Conservation (phyloP, 768 basidiomycete species). For the Butyriboletus loyo region DNA sequence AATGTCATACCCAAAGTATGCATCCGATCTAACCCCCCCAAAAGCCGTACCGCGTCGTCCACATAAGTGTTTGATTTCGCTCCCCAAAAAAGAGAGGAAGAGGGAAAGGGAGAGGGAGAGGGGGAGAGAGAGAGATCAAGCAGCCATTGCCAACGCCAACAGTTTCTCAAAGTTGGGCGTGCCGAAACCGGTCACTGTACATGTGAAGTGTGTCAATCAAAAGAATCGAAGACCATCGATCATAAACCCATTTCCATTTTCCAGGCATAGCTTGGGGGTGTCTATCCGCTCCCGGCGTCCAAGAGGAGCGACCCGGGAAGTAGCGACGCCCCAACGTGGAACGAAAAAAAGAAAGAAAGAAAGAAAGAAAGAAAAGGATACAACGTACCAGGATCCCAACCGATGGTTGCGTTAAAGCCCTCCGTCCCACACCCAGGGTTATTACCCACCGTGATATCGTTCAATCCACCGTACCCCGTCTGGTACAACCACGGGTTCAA, state of each 20-base stretch:
- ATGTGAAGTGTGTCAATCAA: background rate
- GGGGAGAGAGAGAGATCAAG: background rate
- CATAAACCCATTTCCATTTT: background rate
- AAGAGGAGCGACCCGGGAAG: background rate
- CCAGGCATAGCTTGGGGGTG: background rate
- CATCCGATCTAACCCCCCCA: no score
- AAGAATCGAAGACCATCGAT: background rate
- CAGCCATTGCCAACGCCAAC: constrained; percentile 34
- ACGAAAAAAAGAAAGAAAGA: no score
- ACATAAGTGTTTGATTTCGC: no score
- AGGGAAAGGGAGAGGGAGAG: no score
- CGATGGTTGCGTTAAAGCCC: constrained; percentile 59
- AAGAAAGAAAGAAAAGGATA: background rate
- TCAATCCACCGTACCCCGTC: constrained; percentile 35
- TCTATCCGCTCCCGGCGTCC: background rate
- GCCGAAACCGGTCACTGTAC: constrained; percentile 53
- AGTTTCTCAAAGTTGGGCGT: constrained; percentile 52
- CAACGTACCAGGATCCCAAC: constrained; percentile 58
- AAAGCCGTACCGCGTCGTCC: no score
- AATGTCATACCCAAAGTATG: no score
- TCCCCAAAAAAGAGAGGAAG: no score
- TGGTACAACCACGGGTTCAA: constrained; percentile 62
- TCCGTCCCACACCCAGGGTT: constrained; percentile 60
- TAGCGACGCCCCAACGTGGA: background rate
- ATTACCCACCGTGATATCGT: constrained; percentile 57